These are phyloP conservation scores for Aureobasidium sp. DNA, from an alignment of 2,329 filamentous ascomycete species.

Conservation along the genomic window DNA sequence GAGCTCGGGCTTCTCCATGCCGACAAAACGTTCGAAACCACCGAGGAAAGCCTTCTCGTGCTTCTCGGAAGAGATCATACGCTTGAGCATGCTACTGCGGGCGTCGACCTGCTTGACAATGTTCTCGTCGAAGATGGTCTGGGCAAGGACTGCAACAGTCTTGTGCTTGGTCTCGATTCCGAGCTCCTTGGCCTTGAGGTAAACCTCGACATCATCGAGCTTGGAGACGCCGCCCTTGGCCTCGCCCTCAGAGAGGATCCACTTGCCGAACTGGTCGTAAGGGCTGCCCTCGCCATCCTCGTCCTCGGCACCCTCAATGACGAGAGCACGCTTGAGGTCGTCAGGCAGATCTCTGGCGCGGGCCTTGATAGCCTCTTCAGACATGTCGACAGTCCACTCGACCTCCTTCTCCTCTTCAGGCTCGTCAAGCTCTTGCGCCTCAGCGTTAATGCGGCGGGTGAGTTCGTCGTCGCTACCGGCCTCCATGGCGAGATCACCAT, in stretches of 20 bases:
- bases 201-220: conserved; percentile 83
- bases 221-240: conserved; percentile 67
- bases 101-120: conserved; percentile 80
- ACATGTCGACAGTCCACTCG: conserved; percentile 95
- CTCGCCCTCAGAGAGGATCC: conserved; percentile 72
- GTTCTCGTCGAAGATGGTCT: conserved; percentile 88
- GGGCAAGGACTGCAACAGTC: conserved; percentile 82
- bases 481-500: conserved; percentile 59
- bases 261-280: conserved; percentile 89
- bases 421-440: conserved; percentile 65
- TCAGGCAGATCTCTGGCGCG: conserved; percentile 88
- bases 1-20: conserved; percentile 73
- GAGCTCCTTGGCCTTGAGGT: conserved; percentile 92
- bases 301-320: conserved; percentile 64
- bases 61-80: conserved; percentile 77
- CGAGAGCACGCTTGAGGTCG: conserved; percentile 85
- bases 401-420: conserved; percentile 69
- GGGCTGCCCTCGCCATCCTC: conserved; percentile 70
- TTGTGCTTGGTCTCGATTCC: conserved; percentile 93
- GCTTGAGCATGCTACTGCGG: conserved; percentile 82
- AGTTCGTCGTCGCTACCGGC: conserved; percentile 88
- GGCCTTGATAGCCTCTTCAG: conserved; percentile 87
- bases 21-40: conserved; percentile 87
- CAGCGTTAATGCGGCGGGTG: conserved; percentile 63
- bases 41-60: conserved; percentile 95